Percentiles rank a stretch among this genome's conserved stretches.
Conservation (phyloP, 148 eudicot species). For the Rhododendron henanense region DNA sequence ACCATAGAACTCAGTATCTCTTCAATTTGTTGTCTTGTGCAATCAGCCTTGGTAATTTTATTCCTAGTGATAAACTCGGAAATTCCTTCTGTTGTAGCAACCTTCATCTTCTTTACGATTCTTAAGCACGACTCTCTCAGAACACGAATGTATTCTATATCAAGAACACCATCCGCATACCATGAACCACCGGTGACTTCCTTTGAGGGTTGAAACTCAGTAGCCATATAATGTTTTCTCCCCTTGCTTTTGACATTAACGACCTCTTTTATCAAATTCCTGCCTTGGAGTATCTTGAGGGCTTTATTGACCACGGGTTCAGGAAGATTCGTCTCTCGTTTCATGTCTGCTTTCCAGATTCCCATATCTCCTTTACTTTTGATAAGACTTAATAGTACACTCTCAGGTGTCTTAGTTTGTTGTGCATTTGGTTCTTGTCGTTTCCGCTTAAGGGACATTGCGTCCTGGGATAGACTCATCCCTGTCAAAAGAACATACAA, state of each 20-base stretch:
- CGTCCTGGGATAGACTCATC: too few relatives aligned
- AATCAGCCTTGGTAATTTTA: too few relatives aligned
- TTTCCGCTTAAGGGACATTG: constrained; percentile 4
- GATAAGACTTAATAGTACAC: constrained; percentile 31
- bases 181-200: constrained; percentile 74
- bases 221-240: constrained; percentile 51
- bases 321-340: constrained; percentile 25
- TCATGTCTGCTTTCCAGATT: constrained; percentile 47
- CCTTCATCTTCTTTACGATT: too few relatives aligned
- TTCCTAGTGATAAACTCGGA: too few relatives aligned
- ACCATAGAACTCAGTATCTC: too few relatives aligned
- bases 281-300: constrained; percentile 33
- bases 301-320: constrained; percentile 30
- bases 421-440: constrained; percentile 14
- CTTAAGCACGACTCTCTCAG: too few relatives aligned
- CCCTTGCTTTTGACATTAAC: constrained; percentile 44
- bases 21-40: too few relatives aligned
- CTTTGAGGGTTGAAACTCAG: constrained; percentile 62
- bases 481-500: too few relatives aligned
- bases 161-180: constrained; percentile 21
- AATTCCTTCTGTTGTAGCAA: too few relatives aligned
- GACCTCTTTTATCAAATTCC: constrained; percentile 57
- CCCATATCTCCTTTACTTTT: constrained; percentile 48
- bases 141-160: too few relatives aligned
- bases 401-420: constrained; percentile 22